These are phyloP conservation scores for Iris pallida DNA, from an alignment of 116 monocot species.

Conservation along the genomic window DNA sequence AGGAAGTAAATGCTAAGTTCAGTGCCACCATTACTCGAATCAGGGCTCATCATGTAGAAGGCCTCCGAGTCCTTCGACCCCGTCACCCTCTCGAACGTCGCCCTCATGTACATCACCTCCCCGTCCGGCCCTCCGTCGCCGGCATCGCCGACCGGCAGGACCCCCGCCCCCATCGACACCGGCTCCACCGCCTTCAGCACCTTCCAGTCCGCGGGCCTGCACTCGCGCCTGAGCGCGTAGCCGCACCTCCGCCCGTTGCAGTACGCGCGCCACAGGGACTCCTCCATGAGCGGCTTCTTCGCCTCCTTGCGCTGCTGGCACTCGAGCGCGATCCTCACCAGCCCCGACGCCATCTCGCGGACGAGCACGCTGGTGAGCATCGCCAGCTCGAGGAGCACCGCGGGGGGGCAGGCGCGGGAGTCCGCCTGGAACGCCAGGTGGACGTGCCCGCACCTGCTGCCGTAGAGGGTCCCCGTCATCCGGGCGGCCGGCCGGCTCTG, in stretches of 20 bases:
- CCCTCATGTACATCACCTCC: constrained; percentile 51
- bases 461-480: constrained; percentile 58
- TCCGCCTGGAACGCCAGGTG: constrained; percentile 36
- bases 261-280: constrained; percentile 38
- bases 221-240: constrained; percentile 32
- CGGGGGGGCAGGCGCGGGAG: constrained; percentile 21
- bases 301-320: constrained; percentile 1
- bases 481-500: constrained; percentile 6
- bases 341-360: constrained; percentile 28
- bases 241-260: constrained; percentile 51
- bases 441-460: constrained; percentile 43
- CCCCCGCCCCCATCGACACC: constrained; percentile 53
- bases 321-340: constrained; percentile 23
- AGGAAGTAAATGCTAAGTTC: constrained; percentile 45
- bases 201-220: constrained; percentile 26
- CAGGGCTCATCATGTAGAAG: constrained; percentile 45
- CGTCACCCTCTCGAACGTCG: constrained; percentile 44
- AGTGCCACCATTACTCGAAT: constrained; percentile 24
- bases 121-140: constrained; percentile 22
- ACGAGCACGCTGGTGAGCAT: constrained; percentile 26
- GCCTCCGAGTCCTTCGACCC: constrained; percentile 47
- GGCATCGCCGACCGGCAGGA: constrained; percentile 26
- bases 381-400: constrained; percentile 17
- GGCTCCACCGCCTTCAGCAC: constrained; percentile 36
- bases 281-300: constrained; percentile 24